These are phyloP conservation scores for Amanita exitialis DNA, from an alignment of 768 basidiomycete genomes.

Conservation along the genomic window DNA sequence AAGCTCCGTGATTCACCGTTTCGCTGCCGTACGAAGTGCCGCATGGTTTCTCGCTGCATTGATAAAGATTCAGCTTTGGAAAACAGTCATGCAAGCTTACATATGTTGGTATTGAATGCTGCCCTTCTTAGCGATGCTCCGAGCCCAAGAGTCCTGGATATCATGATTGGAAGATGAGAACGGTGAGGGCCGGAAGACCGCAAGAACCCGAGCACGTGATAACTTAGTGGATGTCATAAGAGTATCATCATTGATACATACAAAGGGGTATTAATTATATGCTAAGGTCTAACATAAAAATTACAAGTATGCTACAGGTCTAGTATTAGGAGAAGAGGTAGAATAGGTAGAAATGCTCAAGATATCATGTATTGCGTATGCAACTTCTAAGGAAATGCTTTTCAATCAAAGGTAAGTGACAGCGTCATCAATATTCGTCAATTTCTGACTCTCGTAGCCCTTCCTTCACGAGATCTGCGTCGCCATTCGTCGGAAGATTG, in stretches of 20 bases:
- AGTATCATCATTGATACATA: no score
- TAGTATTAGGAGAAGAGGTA: not conserved
- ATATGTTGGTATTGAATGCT: conserved; percentile 27
- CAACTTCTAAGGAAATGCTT: not conserved
- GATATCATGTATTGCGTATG: not conserved
- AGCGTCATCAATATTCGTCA: conserved; percentile 15
- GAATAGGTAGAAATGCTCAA: not conserved
- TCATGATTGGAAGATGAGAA: conserved; percentile 17
- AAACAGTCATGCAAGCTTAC: conserved; percentile 17
- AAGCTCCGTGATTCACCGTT: conserved; percentile 24
- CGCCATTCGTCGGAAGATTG: conserved; percentile 62
- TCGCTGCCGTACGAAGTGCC: conserved; percentile 27
- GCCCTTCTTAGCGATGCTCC: conserved; percentile 43
- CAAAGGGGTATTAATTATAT: not conserved
- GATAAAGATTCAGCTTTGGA: conserved; percentile 8
- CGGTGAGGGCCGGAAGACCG: not conserved
- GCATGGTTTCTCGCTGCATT: conserved; percentile 32
- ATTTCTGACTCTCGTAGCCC: conserved; percentile 18
- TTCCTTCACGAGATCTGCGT: conserved; percentile 34
- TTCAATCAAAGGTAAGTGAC: not conserved
- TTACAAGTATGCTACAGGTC: not conserved
- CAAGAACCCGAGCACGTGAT: not conserved
- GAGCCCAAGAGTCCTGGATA: conserved; percentile 34
- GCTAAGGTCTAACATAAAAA: not conserved
- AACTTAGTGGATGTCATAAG: no score